These are phyloP conservation scores for Aspergillus pseudonomiae DNA, from an alignment of 2,329 filamentous ascomycete species.

Conservation along the genomic window DNA sequence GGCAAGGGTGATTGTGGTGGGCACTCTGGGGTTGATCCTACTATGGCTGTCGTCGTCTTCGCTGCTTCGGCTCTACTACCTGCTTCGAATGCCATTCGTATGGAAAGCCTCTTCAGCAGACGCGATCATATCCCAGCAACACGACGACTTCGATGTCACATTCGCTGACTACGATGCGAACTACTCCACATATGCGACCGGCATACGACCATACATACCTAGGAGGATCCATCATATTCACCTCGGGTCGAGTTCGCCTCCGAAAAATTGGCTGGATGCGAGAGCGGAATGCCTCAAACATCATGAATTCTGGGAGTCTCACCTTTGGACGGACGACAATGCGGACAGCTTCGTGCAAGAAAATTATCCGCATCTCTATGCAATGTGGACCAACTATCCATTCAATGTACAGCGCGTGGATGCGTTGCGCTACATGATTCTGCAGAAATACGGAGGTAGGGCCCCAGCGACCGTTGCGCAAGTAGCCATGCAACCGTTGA, in stretches of 20 bases:
- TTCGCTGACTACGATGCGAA: constrained; percentile 7
- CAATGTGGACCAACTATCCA: constrained; percentile 24
- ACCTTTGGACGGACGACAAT: constrained; percentile 20
- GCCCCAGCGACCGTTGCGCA: not conserved
- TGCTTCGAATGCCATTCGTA: constrained; percentile 14
- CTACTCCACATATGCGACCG: not conserved
- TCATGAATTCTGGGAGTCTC: constrained; percentile 20
- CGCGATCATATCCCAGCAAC: constrained; percentile 1
- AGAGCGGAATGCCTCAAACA: constrained; percentile 20
- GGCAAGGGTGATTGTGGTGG: not conserved
- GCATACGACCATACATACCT: constrained; percentile 1
- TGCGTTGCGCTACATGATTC: constrained; percentile 27
- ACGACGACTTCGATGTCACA: constrained; percentile 13
- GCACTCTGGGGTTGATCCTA: not conserved
- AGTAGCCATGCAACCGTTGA: not conserved
- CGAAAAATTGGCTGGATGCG: constrained; percentile 21
- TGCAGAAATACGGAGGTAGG: constrained; percentile 24
- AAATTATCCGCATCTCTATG: constrained; percentile 19
- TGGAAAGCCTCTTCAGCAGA: constrained; percentile 3
- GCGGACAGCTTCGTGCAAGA: constrained; percentile 19
- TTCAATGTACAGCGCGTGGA: constrained; percentile 25
- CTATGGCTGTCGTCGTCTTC: not conserved
- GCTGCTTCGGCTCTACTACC: constrained; percentile 1
- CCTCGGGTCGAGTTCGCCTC: constrained; percentile 14
- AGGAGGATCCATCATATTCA: constrained; percentile 19